Base-by-base conservation (phyloP, 2,329 filamentous ascomycete genomes). In the Aspergillus versicolor region DNA sequence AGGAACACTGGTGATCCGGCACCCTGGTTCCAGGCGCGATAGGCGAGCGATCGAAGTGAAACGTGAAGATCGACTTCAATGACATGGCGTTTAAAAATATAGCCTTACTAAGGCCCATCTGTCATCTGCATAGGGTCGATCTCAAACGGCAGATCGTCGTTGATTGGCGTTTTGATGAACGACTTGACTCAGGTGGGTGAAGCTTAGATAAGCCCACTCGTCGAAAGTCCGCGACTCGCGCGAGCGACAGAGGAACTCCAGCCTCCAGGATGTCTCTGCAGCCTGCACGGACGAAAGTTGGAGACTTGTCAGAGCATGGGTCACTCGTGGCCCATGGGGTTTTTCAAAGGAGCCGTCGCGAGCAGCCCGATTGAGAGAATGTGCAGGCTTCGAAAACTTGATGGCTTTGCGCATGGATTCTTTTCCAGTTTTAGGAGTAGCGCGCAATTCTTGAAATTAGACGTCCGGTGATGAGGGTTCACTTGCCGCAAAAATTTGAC, bases 111-210 rank as follows among this genome's bases (percentile, higher is more conserved):
- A 61, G 40, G 21, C 41, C 52, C 63, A 64, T 65, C 67, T 70
- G 67, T 71, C 67, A 71, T 70, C 68, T 70, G 69, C 69, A 71
- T 62, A 67, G 65, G 66, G 67, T 55, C 67, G 69, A 70, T 66
- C 64, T 65, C 65, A 70, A 65, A 67, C 70, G 70, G 70, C 70
- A 73, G 70, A 73, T 73, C 70, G 70, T 66, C 70, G 40, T 58
- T 62, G 66, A 70, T 70, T 70, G 62, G 63, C 67, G 65, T 61
- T 21, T 44, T 13, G 2, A 47, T 24, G 51, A 53, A 53, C 51
- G 42, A 53, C 41, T 40, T 22, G 19, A 22, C 43, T 53, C 27
- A 34, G 27, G 15, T 17, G 22, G 48, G 42, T 46, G 40, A 41
- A 40, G 40, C 34, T 52, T 46, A 46, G 48, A 46, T 38, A 42